These are phyloP conservation scores for Suillus plorans DNA, from an alignment of 768 basidiomycete species.

Conservation along the genomic window DNA sequence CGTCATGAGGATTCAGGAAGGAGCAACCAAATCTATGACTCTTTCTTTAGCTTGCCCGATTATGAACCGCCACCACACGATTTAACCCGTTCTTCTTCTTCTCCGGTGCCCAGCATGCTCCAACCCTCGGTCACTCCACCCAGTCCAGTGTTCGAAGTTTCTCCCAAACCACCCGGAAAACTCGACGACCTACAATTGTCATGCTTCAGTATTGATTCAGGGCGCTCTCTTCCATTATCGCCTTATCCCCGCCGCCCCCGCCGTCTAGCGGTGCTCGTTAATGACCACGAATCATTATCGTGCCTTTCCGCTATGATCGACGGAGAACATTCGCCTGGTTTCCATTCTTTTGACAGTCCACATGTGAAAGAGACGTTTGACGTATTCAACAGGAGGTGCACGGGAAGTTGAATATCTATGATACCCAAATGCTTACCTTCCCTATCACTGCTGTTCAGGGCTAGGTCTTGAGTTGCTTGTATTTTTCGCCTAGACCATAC, in stretches of 20 bases:
- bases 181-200: not conserved
- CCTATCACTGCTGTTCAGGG: not conserved
- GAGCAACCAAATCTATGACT: constrained; percentile 3
- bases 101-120: constrained; percentile 29
- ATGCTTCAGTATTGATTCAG: not conserved
- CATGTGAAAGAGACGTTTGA: constrained; percentile 25
- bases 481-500: not conserved
- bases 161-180: not conserved
- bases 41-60: constrained; percentile 11
- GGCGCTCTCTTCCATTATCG: not conserved
- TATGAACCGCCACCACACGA: constrained; percentile 10
- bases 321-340: constrained; percentile 12
- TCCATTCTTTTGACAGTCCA: constrained; percentile 30
- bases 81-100: constrained; percentile 29
- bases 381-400: constrained; percentile 5
- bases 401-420: not conserved
- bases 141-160: constrained; percentile 19
- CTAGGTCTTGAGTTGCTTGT: not conserved
- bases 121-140: constrained; percentile 36
- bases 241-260: constrained; percentile 29
- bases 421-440: not conserved
- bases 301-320: constrained; percentile 40
- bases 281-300: constrained; percentile 37
- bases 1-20: not conserved
- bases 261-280: constrained; percentile 37